Percentiles rank a stretch among this genome's conserved stretches.
Conservation (phyloP, 495 filamentous ascomycete genomes). For the Symbiotaphrina buchneri region DNA sequence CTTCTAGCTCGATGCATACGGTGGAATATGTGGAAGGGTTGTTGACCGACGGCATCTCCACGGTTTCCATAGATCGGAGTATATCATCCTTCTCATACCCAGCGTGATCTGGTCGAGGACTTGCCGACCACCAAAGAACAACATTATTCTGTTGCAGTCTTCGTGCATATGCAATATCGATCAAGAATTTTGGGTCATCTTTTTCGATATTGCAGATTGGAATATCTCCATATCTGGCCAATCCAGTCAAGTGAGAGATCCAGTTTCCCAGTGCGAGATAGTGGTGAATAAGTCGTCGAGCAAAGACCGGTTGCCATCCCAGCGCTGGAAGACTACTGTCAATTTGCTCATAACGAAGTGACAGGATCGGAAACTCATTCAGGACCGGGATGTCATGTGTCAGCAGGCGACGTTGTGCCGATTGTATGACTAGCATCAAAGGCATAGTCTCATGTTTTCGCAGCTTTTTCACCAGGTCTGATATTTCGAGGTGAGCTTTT, state of each 20-base stretch:
- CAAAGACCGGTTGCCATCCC: conserved; percentile 83
- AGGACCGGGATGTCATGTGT: conserved; percentile 70
- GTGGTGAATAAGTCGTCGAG: conserved; percentile 64
- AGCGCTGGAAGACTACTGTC: conserved; percentile 78
- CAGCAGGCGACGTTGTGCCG: conserved; percentile 56
- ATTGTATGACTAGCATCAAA: conserved; percentile 71
- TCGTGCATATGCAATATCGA: conserved; percentile 86
- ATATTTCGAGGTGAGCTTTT: conserved; percentile 69
- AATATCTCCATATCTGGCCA: conserved; percentile 81
- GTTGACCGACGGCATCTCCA: conserved; percentile 86
- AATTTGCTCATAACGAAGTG: conserved; percentile 55
- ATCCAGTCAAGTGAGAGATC: conserved; percentile 67
- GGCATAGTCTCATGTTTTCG: conserved; percentile 62
- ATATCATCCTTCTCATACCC: conserved; percentile 92
- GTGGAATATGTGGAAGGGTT: conserved; percentile 82
- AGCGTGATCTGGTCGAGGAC: conserved; percentile 76
- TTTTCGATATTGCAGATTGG: conserved; percentile 88
- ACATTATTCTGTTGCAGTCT: conserved; percentile 81
- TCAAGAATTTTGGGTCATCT: conserved; percentile 82
- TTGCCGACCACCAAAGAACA: conserved; percentile 92
- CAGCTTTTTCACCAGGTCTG: conserved; percentile 70
- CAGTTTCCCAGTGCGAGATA: conserved; percentile 81
- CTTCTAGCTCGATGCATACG: conserved; percentile 87
- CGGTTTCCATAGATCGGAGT: conserved; percentile 58
- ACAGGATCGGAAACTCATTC: conserved; percentile 63